These are phyloP conservation scores for Flaveria brownii DNA, from an alignment of 129 eudicot genomes.

Conservation along the genomic window DNA sequence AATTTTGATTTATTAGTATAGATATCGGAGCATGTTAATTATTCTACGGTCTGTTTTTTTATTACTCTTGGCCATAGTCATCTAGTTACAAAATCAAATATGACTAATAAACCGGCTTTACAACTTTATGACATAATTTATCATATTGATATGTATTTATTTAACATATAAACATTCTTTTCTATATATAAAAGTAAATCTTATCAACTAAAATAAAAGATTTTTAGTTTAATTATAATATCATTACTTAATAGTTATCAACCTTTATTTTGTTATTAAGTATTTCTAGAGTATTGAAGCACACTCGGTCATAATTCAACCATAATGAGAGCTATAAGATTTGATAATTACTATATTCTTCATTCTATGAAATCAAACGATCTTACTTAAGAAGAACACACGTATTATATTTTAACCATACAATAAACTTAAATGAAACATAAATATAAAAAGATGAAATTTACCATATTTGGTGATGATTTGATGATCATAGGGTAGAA, in stretches of 20 bases:
- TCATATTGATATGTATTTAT: too few relatives aligned
- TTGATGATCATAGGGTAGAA: slow-evolving; percentile 10
- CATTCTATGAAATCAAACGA: not conserved
- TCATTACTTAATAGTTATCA: not conserved
- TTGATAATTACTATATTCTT: not conserved
- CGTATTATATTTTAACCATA: not conserved
- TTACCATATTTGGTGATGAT: slow-evolving; percentile 14
- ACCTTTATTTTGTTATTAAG: not conserved
- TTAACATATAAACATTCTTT: too few relatives aligned
- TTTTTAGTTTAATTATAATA: too few relatives aligned
- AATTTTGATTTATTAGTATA: too few relatives aligned
- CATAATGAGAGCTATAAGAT: not conserved
- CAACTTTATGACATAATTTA: too few relatives aligned
- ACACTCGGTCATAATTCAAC: not conserved
- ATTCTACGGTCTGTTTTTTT: too few relatives aligned
- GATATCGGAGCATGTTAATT: too few relatives aligned
- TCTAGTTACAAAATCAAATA: too few relatives aligned
- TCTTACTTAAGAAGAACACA: not conserved
- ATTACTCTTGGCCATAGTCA: too few relatives aligned
- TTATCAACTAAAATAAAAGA: too few relatives aligned
- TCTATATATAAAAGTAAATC: too few relatives aligned
- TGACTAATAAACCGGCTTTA: too few relatives aligned
- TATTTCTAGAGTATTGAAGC: not conserved
- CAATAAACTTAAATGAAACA: not conserved
- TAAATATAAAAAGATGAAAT: not conserved